Conservation (phyloP, 1,139 yeast genomes). For the Casaregolazyma lundiana region DNA sequence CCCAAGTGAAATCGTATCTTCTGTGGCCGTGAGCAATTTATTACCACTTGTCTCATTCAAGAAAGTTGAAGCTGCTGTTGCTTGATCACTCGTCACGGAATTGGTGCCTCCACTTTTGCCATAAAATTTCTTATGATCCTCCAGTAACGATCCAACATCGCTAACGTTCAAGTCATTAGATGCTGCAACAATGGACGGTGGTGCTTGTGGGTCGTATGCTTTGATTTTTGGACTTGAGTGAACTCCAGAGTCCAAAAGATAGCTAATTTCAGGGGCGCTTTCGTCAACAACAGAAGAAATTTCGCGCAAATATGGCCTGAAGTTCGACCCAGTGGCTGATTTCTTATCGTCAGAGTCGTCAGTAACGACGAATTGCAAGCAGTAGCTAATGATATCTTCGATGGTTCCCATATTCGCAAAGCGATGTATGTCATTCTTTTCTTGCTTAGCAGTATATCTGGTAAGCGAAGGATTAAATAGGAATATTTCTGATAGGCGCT, state of each 20-base stretch:
- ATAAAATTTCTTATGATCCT: conserved; percentile 22
- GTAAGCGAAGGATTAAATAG: conserved; percentile 49
- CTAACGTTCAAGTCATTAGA: conserved; percentile 15
- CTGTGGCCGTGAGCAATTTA: no score
- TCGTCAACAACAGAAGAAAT: background rate
- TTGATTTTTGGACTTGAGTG: background rate
- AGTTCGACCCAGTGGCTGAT: background rate
- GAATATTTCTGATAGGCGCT: conserved; percentile 33
- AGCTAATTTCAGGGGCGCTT: background rate
- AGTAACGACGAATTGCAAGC: conserved; percentile 17
- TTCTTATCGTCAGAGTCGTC: background rate
- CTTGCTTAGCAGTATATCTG: conserved; percentile 38
- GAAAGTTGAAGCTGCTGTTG: conserved; percentile 8
- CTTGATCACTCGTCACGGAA: conserved; percentile 5
- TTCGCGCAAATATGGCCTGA: background rate
- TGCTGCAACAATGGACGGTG: background rate
- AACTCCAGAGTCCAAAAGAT: background rate
- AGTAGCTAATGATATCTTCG: conserved; percentile 35
- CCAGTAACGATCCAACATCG: conserved; percentile 18
- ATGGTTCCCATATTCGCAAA: conserved; percentile 25
- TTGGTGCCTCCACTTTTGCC: conserved; percentile 10
- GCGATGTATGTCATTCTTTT: conserved; percentile 21
- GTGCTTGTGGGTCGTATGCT: background rate
- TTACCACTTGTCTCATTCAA: conserved; percentile 14
- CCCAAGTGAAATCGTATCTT: no score